A percentile compares a stretch with the other conserved stretches of the same genome.
phyloP scores from a whole-genome alignment of 805 yeast genomes.

The Candida hungchunana region DNA sequence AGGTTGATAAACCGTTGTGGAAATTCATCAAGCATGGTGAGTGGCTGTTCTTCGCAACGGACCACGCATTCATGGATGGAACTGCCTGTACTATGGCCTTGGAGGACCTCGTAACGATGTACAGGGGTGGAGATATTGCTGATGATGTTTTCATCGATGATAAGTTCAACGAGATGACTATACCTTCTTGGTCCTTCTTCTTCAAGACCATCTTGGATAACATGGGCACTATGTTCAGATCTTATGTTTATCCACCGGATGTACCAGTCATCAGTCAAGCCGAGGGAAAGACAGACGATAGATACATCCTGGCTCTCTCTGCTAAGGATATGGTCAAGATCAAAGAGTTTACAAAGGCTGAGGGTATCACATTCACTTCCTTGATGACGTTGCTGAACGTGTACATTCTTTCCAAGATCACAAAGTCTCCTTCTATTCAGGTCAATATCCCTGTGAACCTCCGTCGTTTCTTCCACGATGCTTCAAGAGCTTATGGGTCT shows the following conservation, averaged over 20 bases:
- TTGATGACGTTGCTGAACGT: slow-evolving; percentile 2
- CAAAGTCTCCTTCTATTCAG: background rate
- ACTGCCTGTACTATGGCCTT: slow-evolving; percentile 8
- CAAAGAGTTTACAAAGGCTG: slow-evolving; percentile 4
- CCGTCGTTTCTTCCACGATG: slow-evolving; percentile 4
- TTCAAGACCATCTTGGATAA: background rate
- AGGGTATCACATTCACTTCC: slow-evolving; percentile 9
- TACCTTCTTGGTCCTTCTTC: slow-evolving; percentile 2
- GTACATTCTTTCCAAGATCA: slow-evolving; percentile 1
- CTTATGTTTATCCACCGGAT: background rate
- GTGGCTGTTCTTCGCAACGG: slow-evolving; percentile 11
- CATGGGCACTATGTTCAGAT: background rate
- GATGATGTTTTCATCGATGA: slow-evolving; percentile 3
- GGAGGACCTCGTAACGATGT: slow-evolving; percentile 8
- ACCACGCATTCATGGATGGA: slow-evolving; percentile 13
- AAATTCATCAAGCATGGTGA: slow-evolving; percentile 1
- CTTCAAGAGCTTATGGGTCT: slow-evolving; percentile 8
- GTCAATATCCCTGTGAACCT: slow-evolving; percentile 9
- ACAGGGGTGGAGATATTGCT: slow-evolving; percentile 1
- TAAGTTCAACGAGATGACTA: background rate
- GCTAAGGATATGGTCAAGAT: background rate
- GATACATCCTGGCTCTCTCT: slow-evolving; percentile 2
- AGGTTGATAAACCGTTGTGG: slow-evolving; percentile 5
- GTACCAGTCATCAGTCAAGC: background rate
- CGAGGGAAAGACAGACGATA: background rate